Conservation (phyloP, 2,329 filamentous ascomycete species). For the Aspergillus texensis region DNA sequence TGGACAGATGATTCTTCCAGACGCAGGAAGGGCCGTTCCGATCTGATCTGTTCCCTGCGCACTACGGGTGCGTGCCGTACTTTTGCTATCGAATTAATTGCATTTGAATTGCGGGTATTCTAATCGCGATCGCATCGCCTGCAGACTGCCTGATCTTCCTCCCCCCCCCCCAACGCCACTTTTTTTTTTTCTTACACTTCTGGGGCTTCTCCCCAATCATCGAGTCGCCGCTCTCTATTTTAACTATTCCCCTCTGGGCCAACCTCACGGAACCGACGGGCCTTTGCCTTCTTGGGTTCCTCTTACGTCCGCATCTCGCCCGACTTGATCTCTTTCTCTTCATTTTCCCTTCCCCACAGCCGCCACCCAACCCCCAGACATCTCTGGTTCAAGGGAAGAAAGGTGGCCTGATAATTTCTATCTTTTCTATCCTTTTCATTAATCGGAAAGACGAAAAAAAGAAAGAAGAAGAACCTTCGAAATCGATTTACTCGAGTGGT, state of each 20-base stretch:
- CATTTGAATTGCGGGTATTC: constrained; percentile 18
- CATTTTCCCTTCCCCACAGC: constrained; percentile 14
- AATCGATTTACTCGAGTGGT: constrained; percentile 5
- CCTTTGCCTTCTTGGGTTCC: constrained; percentile 14
- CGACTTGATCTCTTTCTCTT: constrained; percentile 18
- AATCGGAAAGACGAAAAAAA: neutral
- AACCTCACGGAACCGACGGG: neutral
- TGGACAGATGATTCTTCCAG: constrained; percentile 24
- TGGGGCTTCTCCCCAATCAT: constrained; percentile 1
- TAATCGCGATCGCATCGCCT: constrained; percentile 23
- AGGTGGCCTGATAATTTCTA: constrained; percentile 16
- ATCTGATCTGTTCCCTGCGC: constrained; percentile 33
- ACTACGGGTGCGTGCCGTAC: constrained; percentile 25
- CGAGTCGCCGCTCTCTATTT: constrained; percentile 10
- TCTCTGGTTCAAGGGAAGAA: constrained; percentile 16
- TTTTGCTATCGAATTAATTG: constrained; percentile 14
- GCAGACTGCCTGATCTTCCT: constrained; percentile 16
- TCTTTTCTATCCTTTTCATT: constrained; percentile 1
- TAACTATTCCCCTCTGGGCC: neutral
- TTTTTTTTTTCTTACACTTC: constrained; percentile 2
- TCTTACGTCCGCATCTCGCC: constrained; percentile 23
- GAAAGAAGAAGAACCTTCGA: neutral
- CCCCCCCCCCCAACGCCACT: constrained; percentile 18
- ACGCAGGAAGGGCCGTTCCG: constrained; percentile 23
- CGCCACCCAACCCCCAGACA: constrained; percentile 24